phyloP scores from a whole-genome alignment of 106 monocot genomes.

The Vanilla planifolia region DNA sequence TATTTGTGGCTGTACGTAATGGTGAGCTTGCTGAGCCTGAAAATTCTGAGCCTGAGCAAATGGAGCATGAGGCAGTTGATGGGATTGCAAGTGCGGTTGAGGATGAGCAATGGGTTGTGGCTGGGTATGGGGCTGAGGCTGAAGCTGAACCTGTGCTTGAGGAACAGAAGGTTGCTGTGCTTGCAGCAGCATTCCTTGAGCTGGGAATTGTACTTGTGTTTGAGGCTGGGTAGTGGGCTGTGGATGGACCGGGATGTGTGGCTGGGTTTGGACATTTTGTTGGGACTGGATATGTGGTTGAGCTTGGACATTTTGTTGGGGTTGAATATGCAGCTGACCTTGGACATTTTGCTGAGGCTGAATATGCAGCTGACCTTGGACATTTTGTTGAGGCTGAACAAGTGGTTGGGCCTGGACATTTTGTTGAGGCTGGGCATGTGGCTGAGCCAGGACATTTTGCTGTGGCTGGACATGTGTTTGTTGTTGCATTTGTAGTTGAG shows the following conservation, averaged over 20 bases:
- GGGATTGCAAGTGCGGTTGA: conserved; percentile 13
- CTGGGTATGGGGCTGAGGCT: conserved; percentile 11
- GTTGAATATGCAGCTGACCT: not conserved
- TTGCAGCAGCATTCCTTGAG: too few relatives aligned
- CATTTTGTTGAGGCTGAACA: conserved; percentile 17
- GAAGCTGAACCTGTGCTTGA: conserved; percentile 16
- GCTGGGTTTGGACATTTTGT: conserved; percentile 3
- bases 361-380: conserved; percentile 12
- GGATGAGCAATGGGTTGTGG: conserved; percentile 9
- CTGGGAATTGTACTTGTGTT: conserved; percentile 5
- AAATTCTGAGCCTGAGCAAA: conserved; percentile 13
- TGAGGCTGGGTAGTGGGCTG: conserved; percentile 23
- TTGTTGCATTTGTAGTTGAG: conserved; percentile 22
- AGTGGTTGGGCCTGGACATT: conserved; percentile 7
- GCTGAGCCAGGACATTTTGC: conserved; percentile 10
- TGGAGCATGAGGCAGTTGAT: conserved; percentile 8
- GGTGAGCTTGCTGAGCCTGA: conserved; percentile 14
- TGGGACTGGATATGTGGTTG: conserved; percentile 5
- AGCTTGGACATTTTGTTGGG: not conserved
- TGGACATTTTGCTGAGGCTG: conserved; percentile 7
- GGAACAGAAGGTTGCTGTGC: conserved; percentile 13
- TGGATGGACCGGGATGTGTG: conserved; percentile 18
- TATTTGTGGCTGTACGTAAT: conserved; percentile 10
- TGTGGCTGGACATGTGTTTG: conserved; percentile 23
- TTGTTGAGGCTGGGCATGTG: conserved; percentile 12